These are phyloP conservation scores for Vigna radiata DNA, from an alignment of 306 rosid species.

Conservation along the genomic window DNA sequence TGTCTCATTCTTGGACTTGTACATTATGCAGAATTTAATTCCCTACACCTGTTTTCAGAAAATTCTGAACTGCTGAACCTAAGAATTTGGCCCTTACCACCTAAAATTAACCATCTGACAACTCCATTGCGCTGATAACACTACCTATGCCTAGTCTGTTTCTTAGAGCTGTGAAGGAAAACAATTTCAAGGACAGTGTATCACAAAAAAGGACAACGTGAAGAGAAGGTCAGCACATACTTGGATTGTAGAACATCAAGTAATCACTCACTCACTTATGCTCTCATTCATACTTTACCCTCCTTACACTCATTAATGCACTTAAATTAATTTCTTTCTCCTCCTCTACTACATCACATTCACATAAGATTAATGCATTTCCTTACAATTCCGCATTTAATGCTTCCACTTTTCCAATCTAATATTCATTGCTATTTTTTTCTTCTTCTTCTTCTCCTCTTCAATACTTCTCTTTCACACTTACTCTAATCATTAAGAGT, in stretches of 20 bases:
- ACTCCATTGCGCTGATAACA: slow-evolving; percentile 34
- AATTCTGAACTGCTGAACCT: slow-evolving; percentile 33
- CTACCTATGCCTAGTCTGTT: slow-evolving; percentile 35
- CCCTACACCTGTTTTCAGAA: slow-evolving; percentile 39
- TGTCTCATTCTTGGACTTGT: slow-evolving; percentile 44
- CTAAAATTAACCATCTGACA: slow-evolving; percentile 43
- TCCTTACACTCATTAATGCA: slow-evolving; percentile 15
- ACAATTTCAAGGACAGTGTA: slow-evolving; percentile 2
- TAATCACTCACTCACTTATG: background rate
- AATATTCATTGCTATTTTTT: background rate
- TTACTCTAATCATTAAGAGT: no score
- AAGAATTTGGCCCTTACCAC: slow-evolving; percentile 37
- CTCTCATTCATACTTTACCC: background rate
- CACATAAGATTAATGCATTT: slow-evolving; percentile 1
- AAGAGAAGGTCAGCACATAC: slow-evolving; percentile 13
- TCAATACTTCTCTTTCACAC: no score
- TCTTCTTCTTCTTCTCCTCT: background rate
- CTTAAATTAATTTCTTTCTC: background rate
- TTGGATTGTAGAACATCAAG: slow-evolving; percentile 14
- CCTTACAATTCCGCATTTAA: background rate
- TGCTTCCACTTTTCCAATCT: background rate
- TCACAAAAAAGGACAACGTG: slow-evolving; percentile 32
- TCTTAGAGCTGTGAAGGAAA: slow-evolving; percentile 18
- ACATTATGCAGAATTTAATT: slow-evolving; percentile 39
- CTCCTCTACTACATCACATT: background rate